Conservation (phyloP, 306 rosid species). For the Glycine soja region DNA sequence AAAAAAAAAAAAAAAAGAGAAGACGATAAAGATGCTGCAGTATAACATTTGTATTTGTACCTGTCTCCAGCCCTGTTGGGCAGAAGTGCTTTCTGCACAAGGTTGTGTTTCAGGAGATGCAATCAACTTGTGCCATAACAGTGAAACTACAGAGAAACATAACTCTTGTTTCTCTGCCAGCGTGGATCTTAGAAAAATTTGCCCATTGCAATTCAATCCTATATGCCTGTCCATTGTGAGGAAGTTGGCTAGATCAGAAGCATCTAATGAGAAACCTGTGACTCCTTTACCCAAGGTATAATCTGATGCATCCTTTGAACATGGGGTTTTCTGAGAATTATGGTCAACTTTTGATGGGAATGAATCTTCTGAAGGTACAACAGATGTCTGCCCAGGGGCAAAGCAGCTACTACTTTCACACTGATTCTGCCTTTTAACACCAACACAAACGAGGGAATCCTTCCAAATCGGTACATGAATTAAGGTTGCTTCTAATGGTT, state of each 20-base stretch:
- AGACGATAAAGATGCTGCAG: slow-evolving; percentile 21
- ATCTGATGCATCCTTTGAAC: slow-evolving; percentile 64
- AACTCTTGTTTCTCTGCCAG: slow-evolving; percentile 87
- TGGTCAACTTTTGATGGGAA: slow-evolving; percentile 52
- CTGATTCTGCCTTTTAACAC: slow-evolving; percentile 61
- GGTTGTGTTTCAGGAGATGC: slow-evolving; percentile 95
- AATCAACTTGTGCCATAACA: slow-evolving; percentile 94
- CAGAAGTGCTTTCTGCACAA: slow-evolving; percentile 93
- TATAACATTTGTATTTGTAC: slow-evolving; percentile 51
- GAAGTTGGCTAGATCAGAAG: slow-evolving; percentile 95
- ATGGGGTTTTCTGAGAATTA: slow-evolving; percentile 51
- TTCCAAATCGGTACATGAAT: slow-evolving; percentile 68
- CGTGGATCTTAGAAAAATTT: slow-evolving; percentile 81
- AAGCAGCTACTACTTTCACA: slow-evolving; percentile 58
- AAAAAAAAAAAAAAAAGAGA: neutral
- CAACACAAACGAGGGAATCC: slow-evolving; percentile 54
- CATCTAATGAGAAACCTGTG: slow-evolving; percentile 75
- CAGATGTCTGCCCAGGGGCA: slow-evolving; percentile 64
- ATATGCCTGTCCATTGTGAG: slow-evolving; percentile 91
- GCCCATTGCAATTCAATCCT: slow-evolving; percentile 84
- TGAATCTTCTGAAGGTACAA: slow-evolving; percentile 46
- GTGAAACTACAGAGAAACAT: slow-evolving; percentile 93
- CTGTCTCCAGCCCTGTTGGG: slow-evolving; percentile 99
- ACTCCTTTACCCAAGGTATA: slow-evolving; percentile 66
- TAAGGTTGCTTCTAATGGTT: slow-evolving; percentile 87